phyloP scores from a whole-genome alignment of 805 yeast species.

The Martiniozyma abietophila region DNA sequence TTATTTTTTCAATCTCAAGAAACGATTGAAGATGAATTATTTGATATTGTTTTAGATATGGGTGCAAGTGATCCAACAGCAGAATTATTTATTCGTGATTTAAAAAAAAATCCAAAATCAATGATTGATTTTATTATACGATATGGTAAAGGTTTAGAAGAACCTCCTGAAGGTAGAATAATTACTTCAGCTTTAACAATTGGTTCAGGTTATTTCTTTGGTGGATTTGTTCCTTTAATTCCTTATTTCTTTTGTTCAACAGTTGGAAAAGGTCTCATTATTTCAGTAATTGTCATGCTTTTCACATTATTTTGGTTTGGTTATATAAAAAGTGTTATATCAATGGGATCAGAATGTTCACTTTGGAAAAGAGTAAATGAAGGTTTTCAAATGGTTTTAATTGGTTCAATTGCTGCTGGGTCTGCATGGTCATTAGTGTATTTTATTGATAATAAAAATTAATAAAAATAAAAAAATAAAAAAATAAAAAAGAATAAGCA shows the following conservation, averaged over 20 bases:
- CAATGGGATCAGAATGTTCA: conserved; percentile 76
- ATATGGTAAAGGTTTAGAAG: conserved; percentile 88
- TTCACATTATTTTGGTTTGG: conserved; percentile 85
- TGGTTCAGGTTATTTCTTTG: conserved; percentile 80
- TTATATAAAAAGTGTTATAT: conserved; percentile 69
- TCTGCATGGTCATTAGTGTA: conserved; percentile 92
- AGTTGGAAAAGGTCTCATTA: conserved; percentile 68
- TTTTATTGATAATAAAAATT: too few relatives aligned
- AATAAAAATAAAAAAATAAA: conserved; percentile 2
- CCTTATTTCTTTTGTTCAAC: conserved; percentile 80
- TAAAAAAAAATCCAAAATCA: conserved; percentile 66
- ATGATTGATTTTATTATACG: conserved; percentile 82
- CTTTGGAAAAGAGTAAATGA: conserved; percentile 51
- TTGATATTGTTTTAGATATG: conserved; percentile 70
- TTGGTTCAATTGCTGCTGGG: conserved; percentile 96
- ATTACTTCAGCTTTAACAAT: conserved; percentile 81
- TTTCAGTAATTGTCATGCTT: conserved; percentile 73
- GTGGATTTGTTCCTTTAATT: conserved; percentile 84
- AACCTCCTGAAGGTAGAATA: conserved; percentile 90
- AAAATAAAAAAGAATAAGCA: background rate
- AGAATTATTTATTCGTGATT: conserved; percentile 62
- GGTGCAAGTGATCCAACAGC: conserved; percentile 68
- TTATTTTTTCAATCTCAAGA: conserved; percentile 58
- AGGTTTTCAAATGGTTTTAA: conserved; percentile 87
- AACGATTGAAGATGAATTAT: conserved; percentile 64